Evolutionary conservation across 305 asterid genomes (phyloP), one percentile per base, ranked within the genome.

Genomic region (Stenogyne calaminthoides): DNA sequence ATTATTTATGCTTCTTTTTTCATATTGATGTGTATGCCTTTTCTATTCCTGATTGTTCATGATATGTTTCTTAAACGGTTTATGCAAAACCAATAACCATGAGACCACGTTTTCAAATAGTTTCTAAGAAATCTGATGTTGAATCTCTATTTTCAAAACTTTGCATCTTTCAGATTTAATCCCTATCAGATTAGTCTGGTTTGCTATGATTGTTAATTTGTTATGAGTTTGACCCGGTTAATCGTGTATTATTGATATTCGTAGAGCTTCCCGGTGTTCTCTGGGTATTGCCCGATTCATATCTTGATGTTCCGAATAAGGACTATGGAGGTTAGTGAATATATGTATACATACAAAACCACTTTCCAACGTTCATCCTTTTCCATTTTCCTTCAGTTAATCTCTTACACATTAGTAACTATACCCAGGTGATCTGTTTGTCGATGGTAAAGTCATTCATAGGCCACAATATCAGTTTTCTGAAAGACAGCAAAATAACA

Each of bases 271-370:
- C 97, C 9, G 96, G 94, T 57, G 98, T 93, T 54, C 76, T 89
- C 44, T 89, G 97, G 97, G 96, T 93, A 63, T 80, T 93, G 75
- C 98, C 98, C 9, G 98, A 93, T 76, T 91, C 98, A 14, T 93
- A 93, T 66, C 94, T 93, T 34, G 97, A 93, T 70, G 96, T 93
- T 40, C 97, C 95, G 44, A 89, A 89, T 74, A 91, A 91, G 82
- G 97, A 91, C 70, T 93, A 91, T 47, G 98, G 97, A 85, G 97
- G 98, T 89, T 74, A 56, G 92, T 69, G 62, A 62, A 40, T 70
- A n/a, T 37, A 40, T 70, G 11, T 37, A 55, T 27, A 37, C 20
- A 47, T n/a, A 40, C 27, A 47, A 14, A 39, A 67, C 12, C 32
- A 46, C 64, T 74, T 65, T 27, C 12, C 29, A 34, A 14, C 8